Percentiles rank a stretch among this genome's conserved stretches.
phyloP scores from a whole-genome alignment of 2,329 filamentous ascomycete genomes.

The Xylariaceae sp. region DNA sequence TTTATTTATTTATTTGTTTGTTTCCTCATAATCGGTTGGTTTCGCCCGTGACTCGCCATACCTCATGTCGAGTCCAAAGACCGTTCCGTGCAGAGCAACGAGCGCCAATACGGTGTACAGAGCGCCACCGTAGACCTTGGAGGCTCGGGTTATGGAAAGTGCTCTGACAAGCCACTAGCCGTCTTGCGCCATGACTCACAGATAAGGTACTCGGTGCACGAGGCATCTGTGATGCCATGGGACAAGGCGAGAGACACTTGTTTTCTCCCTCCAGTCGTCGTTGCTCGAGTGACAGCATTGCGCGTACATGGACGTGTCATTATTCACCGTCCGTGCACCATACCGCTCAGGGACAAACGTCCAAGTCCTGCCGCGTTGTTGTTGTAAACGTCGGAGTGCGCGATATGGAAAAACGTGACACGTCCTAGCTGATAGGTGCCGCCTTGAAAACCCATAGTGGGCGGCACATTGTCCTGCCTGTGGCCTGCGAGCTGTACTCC shows the following conservation, averaged over 20 bases:
- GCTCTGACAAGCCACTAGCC: not conserved
- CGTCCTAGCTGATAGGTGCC: slow-evolving; percentile 2
- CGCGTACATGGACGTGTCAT: not conserved
- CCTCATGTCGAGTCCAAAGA: not conserved
- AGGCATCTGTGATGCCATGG: not conserved
- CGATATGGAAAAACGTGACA: slow-evolving; percentile 1
- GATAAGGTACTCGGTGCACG: not conserved
- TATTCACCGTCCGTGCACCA: slow-evolving; percentile 2
- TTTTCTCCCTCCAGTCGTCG: not conserved
- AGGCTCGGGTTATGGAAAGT: not conserved
- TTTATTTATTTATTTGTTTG: not conserved
- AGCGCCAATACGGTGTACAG: not conserved
- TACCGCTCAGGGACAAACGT: not conserved
- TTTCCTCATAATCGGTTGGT: not conserved
- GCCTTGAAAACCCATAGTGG: not conserved
- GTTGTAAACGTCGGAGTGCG: not conserved
- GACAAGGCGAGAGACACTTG: not conserved
- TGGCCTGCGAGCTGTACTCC: not conserved
- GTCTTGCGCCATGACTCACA: not conserved
- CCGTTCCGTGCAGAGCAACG: not conserved
- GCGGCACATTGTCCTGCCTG: not conserved
- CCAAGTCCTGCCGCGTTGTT: not conserved
- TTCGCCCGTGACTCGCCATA: not conserved
- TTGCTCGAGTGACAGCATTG: not conserved
- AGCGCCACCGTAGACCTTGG: not conserved